Percentiles rank a stretch among this genome's conserved stretches.
Evolutionary conservation across 2,329 filamentous ascomycete species (phyloP).

Genomic region (Talaromyces atroroseus): DNA sequence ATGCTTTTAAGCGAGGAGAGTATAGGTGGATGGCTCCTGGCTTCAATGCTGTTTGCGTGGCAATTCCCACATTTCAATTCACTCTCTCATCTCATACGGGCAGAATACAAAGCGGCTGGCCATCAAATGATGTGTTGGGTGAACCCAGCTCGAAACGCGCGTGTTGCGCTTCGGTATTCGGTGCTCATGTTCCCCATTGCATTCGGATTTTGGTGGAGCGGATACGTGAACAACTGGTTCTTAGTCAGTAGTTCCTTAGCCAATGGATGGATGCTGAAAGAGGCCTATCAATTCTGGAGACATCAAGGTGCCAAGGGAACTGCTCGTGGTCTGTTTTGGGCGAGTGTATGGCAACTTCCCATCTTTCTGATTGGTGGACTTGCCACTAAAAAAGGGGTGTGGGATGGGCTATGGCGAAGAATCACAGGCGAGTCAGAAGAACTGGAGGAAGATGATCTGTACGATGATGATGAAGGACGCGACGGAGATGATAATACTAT

Average conservation of each 20-base stretch:
- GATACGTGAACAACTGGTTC: conserved; percentile 82
- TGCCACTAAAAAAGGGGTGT: conserved; percentile 88
- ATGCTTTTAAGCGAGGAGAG: conserved; percentile 65
- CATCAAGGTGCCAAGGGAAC: conserved; percentile 71
- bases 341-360: conserved; percentile 93
- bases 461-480: conserved; percentile 38
- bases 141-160: conserved; percentile 75
- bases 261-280: conserved; percentile 77
- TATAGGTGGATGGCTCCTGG: conserved; percentile 82
- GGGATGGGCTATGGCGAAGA: conserved; percentile 72
- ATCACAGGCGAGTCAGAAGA: conserved; percentile 56
- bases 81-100: conserved; percentile 77
- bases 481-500: not conserved
- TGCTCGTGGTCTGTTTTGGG: conserved; percentile 87
- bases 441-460: conserved; percentile 49
- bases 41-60: conserved; percentile 82
- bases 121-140: conserved; percentile 76
- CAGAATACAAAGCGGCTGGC: conserved; percentile 73
- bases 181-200: conserved; percentile 83
- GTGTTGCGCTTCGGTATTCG: conserved; percentile 84
- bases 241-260: conserved; percentile 72
- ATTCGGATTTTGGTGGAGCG: conserved; percentile 67
- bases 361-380: conserved; percentile 84
- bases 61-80: conserved; percentile 99
- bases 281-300: conserved; percentile 77